Percentiles rank a stretch among this genome's conserved stretches.
phyloP scores from a whole-genome alignment of 225 moss, liverwort and hornwort species.

The Climacium dendroides region DNA sequence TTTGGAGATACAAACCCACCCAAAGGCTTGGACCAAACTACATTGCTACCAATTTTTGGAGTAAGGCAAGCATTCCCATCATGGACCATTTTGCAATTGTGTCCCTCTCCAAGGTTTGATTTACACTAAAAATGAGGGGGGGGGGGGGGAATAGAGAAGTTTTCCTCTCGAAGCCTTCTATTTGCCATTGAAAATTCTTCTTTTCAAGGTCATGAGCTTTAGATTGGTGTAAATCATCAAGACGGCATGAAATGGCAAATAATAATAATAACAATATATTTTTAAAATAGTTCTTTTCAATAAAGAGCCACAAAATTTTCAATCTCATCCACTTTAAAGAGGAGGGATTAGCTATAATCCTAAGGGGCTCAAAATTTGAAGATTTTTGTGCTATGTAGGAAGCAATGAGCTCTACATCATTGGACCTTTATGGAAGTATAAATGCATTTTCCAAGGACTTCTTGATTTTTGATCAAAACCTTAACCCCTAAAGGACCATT shows the following conservation, averaged over 20 bases:
- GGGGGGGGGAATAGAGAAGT: too few species aligned
- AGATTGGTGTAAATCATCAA: too few species aligned
- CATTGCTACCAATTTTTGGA: too few species aligned
- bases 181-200: too few species aligned
- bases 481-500: too few species aligned
- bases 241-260: too few species aligned
- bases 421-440: not conserved
- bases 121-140: not conserved
- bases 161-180: fast-evolving
- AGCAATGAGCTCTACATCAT: not conserved
- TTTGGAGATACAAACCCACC: not conserved
- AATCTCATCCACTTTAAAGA: not conserved
- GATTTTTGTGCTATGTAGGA: fast-evolving
- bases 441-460: not conserved
- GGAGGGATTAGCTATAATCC: fast-evolving
- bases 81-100: fast-evolving
- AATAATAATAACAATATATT: too few species aligned
- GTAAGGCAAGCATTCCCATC: fast-evolving
- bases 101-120: fast-evolving
- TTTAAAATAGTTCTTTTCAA: too few species aligned
- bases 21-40: too few species aligned
- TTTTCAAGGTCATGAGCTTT: too few species aligned
- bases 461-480: fast-evolving
- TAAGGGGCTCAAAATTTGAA: not conserved
- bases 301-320: fast-evolving